Evolutionary conservation across 2,329 filamentous ascomycete genomes (phyloP), one percentile per base, ranked within the genome.

Genomic region (Botryotinia globosa): DNA sequence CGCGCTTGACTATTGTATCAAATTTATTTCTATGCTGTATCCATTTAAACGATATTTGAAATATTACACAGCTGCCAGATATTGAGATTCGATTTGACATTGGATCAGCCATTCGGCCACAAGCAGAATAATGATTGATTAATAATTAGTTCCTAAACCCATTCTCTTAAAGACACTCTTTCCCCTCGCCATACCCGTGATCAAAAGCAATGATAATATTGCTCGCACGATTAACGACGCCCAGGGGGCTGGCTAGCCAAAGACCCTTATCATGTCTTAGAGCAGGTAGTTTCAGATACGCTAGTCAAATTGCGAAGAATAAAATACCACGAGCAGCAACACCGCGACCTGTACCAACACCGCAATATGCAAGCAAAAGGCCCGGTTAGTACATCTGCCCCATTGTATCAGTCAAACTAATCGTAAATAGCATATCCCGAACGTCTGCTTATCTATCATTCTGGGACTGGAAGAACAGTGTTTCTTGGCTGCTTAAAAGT

Each of bases 401-500:
- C 22, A 1, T 56, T 45, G 2, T 22, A 22, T 7, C 1, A 51
- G 61, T 25, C 20, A 56, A 25, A 63, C 71, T 69, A 20, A 69
- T 18, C 44, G 1, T 5, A 32, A 12, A 20, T 58, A 88, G 86
- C 82, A 48, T 86, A 87, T 73, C 88, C 89, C 0, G 85, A 88
- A 75, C 84, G 83, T 22, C 79, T 94, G 42, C 85, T 94, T 76
- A 87, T 97, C 74, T 97, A 93, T 81, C 91, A 94, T 82, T 90
- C 90, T 70, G 92, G 93, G 69, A 91, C 88, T 0, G 86, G 86
- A 14, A 86, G 88, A 73, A 91, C 88, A 44, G 88, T 89, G 10
- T 90, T 92, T 76, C 82, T 95, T 63, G 92, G 91, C 66, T 87
- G 89, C 79, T 81, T 92, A 74, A 93, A 94, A 78, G 83, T 95